Evolutionary conservation across 2,329 filamentous ascomycete genomes (phyloP).

Genomic region (Hymenoscyphus repandus): DNA sequence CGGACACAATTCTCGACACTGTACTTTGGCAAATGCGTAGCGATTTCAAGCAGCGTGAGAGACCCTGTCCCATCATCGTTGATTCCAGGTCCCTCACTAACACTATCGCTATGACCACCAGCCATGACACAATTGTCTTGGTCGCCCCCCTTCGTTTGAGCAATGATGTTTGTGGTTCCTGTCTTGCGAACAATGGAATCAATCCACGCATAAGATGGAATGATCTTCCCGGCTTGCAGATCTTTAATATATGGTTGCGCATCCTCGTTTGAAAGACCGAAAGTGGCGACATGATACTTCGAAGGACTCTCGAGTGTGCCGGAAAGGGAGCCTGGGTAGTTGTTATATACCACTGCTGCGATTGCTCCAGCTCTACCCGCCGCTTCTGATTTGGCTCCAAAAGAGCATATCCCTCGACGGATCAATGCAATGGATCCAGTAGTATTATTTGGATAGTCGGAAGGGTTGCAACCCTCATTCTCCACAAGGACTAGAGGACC

Average conservation of each 20-base stretch:
- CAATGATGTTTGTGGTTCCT: conserved; percentile 48
- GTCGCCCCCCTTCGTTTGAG: conserved; percentile 54
- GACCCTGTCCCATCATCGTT: conserved; percentile 34
- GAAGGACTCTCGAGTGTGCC: conserved; percentile 64
- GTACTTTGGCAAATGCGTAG: conserved; percentile 51
- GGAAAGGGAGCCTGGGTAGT: conserved; percentile 39
- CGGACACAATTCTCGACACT: conserved; percentile 58
- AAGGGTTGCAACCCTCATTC: conserved; percentile 57
- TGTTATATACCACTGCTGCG: conserved; percentile 72
- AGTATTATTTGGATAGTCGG: conserved; percentile 57
- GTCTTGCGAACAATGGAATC: conserved; percentile 46
- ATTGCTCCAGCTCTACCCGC: conserved; percentile 66
- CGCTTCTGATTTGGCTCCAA: conserved; percentile 63
- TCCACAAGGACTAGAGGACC: conserved; percentile 55
- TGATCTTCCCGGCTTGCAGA: conserved; percentile 44
- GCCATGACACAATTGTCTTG: conserved; percentile 59
- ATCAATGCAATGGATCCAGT: conserved; percentile 65
- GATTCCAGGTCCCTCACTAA: conserved; percentile 49
- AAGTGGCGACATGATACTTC: conserved; percentile 59
- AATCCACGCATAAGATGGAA: conserved; percentile 55
- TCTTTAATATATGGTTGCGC: conserved; percentile 51
- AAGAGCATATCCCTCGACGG: conserved; percentile 63
- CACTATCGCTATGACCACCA: conserved; percentile 58
- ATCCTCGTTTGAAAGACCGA: conserved; percentile 57
- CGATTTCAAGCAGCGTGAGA: conserved; percentile 52